phyloP scores from a whole-genome alignment of 2,329 filamentous ascomycete genomes.

The Knufia petricola region DNA sequence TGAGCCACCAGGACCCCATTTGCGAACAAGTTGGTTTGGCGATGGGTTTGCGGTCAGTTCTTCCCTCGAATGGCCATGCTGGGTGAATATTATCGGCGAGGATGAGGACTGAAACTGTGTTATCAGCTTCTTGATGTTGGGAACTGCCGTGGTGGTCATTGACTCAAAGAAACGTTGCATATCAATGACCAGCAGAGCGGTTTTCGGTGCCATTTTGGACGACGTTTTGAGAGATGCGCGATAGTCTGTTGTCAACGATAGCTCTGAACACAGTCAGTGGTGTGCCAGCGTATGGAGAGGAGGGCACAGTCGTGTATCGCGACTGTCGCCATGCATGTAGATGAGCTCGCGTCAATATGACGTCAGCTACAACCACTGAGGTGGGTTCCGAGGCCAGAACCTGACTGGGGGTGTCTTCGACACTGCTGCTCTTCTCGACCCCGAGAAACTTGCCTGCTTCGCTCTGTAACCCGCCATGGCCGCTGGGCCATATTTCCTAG shows the following conservation, averaged over 20 bases:
- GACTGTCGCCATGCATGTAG: not conserved
- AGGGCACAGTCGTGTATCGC: no score
- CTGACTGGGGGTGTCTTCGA: conserved; percentile 1
- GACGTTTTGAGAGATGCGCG: no score
- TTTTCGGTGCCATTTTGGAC: conserved; percentile 21
- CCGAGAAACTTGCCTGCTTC: not conserved
- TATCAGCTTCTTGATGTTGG: conserved; percentile 29
- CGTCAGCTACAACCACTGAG: no score
- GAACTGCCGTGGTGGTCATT: conserved; percentile 28
- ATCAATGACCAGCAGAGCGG: conserved; percentile 34
- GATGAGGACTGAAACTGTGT: conserved; percentile 23
- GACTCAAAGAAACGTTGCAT: conserved; percentile 32
- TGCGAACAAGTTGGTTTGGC: conserved; percentile 32
- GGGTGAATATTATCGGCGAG: conserved; percentile 31
- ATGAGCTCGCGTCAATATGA: no score
- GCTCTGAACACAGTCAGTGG: no score
- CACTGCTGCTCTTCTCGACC: not conserved
- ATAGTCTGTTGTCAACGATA: no score
- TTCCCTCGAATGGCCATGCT: conserved; percentile 30
- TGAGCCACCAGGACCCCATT: conserved; percentile 29
- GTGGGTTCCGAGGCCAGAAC: no score
- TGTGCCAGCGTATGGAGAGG: no score
- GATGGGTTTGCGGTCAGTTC: conserved; percentile 27
- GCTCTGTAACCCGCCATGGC: conserved; percentile 31
- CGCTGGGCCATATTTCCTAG: conserved; percentile 31